Base-by-base conservation (phyloP, 2,329 filamentous ascomycete genomes). In the Phialemoniopsis sp. region DNA sequence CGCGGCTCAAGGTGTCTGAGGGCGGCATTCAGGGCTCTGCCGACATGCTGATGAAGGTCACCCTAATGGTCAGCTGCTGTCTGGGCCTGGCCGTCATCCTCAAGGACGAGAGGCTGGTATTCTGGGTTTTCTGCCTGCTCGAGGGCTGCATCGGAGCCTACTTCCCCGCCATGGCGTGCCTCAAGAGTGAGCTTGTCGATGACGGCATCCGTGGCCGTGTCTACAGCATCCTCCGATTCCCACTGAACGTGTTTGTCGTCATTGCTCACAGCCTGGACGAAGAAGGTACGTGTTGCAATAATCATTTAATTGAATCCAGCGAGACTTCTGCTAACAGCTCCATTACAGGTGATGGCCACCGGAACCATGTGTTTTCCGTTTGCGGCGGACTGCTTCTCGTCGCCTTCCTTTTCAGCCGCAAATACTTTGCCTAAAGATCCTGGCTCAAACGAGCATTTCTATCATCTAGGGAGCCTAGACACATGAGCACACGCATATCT, bases 121-220 rank as follows among this genome's bases (percentile, higher is more conserved):
- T 82, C 46, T 78, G 71, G 69, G 64, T 65, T 8, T 78, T 82
- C 49, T 78, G 73, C 48, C 44, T 78, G 1, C 72, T 81, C 38
- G 76, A 82, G 51, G 59, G 63, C 10, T 77, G 73, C 50, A 68
- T 80, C 16, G 78, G 77, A 5, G 60, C 73, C 29, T 82, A 81
- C 49, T 80, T 67, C 48, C 78, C 77, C 0, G 69, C 66, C 41
- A 74, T 79, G 53, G 71, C 67, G 1, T 70, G 70, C 36, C 50
- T 80, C 39, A 80, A 80, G 54, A 70, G 72, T 28, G 60, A 67
- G 32, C 52, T 73, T 3, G 62, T 79, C n/a, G 67, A 74, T 2
- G 76, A 82, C 50, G 65, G 65, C 3, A 61, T 68, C 17, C 62
- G 78, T 32, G 73, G 70, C 4, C 68, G 67, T 32, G 64, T 80